Evolutionary conservation across 495 filamentous ascomycete species (phyloP), one percentile per base, ranked within the genome.

Genomic region (Penicillium argentinense): DNA sequence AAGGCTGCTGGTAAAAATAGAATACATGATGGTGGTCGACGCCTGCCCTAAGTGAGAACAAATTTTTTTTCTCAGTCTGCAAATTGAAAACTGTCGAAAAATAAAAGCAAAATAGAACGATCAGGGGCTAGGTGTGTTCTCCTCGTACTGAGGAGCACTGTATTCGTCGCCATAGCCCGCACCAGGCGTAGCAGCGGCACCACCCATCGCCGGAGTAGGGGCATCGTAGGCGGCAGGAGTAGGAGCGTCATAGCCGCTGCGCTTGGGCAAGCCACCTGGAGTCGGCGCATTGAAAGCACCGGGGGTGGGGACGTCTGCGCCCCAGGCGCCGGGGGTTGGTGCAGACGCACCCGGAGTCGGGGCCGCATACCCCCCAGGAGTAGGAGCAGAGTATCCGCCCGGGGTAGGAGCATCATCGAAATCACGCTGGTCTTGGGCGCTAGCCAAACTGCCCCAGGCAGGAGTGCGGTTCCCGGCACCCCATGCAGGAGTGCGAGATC

Each of bases 401-500:
- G 89, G 89, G 0, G 89, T 93, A 5, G 89, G 89, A 5, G 87
- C 86, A 40, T 89, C 86, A 52, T 83, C 60, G 11, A 53, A 63
- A 14, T 63, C 60, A 19, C 60, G 60, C 21, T 63, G 60, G 39
- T 63, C 60, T 33, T 57, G 51, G 44, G 42, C 26, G n/a, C 42
- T 53, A 11, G 60, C 38, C 6, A 60, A 16, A 22, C 51, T 49
- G 23, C 51, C 55, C 70, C 78, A 78, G 32, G 77, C 80, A 11
- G 77, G 78, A 17, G 73, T 79, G 45, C 79, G 75, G 54, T 59
- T 75, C 45, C 66, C 75, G 39, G 74, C 70, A 28, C 77, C 78
- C 63, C 87, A 88, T n/a, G 79, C 82, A 3, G 86, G 88, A 0
- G 88, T 93, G 54, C 88, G 85, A 25, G 82, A 84, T 17, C 83